phyloP scores from a whole-genome alignment of 2,329 filamentous ascomycete genomes.

The Fusarium sp. region DNA sequence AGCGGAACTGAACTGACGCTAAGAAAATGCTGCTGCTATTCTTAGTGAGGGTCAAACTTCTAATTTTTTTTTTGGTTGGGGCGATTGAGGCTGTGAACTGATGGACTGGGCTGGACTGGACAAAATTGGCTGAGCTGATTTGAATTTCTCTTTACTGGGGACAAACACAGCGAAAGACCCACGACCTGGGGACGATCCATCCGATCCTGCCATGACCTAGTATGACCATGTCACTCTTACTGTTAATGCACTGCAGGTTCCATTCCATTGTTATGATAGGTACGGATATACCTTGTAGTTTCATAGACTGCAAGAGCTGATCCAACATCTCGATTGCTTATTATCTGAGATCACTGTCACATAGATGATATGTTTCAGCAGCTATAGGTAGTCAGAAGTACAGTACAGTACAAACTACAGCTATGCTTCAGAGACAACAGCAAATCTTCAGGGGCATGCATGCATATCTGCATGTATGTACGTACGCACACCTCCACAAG shows the following conservation, averaged over 20 bases:
- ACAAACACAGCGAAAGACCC: conserved; percentile 26
- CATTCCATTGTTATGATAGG: not conserved
- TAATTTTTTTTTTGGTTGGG: conserved; percentile 31
- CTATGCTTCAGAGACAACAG: not conserved
- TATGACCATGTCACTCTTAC: not conserved
- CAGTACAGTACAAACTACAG: conserved; percentile 9
- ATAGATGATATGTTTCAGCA: conserved; percentile 8
- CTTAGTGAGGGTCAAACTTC: conserved; percentile 32
- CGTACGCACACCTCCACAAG: conserved; percentile 26
- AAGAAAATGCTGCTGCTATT: conserved; percentile 37
- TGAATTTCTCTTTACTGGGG: conserved; percentile 8
- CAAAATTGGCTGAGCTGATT: not conserved
- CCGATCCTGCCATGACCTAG: conserved; percentile 23
- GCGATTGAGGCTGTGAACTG: conserved; percentile 45
- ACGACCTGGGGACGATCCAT: conserved; percentile 45
- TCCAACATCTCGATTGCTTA: not conserved
- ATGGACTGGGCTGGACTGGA: not conserved
- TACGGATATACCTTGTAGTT: not conserved
- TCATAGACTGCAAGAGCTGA: not conserved
- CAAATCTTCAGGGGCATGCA: conserved; percentile 26
- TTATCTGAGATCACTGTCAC: not conserved
- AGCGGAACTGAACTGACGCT: conserved; percentile 37
- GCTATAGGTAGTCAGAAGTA: not conserved
- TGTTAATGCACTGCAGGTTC: not conserved
- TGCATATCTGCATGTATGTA: conserved; percentile 18